Base-by-base conservation (phyloP, 345 rosid genomes). In the Salix dunnii region DNA sequence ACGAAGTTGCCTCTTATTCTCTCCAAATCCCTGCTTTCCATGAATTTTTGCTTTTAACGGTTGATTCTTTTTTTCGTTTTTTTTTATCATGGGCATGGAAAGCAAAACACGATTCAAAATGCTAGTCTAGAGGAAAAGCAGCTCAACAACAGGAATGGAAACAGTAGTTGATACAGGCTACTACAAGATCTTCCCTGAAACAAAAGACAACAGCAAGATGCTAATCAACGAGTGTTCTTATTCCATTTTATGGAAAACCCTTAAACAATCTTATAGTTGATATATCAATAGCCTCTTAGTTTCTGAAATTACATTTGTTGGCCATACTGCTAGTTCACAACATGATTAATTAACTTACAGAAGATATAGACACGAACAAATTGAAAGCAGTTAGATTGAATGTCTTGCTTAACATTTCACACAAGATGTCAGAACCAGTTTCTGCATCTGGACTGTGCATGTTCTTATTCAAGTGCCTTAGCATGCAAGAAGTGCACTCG, bases 91-190 rank as follows among this genome's bases (percentile, higher is more conserved):
- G 38, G 67, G 48, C 23, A 12, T 8, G 42, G 40, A 46, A 68
- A 70, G 17, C 28, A 33, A 66, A 66, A 9, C 31, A 18, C 14
- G 21, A 7, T 76, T 68, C 67, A 76, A 68, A 76, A 76, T n/a
- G 53, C 51, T 25, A 36, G 6, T 60, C 68, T 61, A 42, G 21
- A 60, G 33, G 35, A 28, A 67, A 49, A 76, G 4, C 4, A 40
- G 27, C 33, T 71, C n/a, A 28, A 13, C n/a, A 78, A 8, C 53
- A 21, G 35, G 73, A 72, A 21, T 6, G 75, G 20, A n/a, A 60
- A 30, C 60, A 55, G 2, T 58, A 60, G 7, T 28, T 23, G n/a
- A 35, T 48, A 35, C 21, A 28, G 55, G 46, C 43, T 12, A n/a
- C 14, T 40, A 2, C 6, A 7, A 40, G n/a, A 8, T 16, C 38